phyloP scores from a whole-genome alignment of 2,329 filamentous ascomycete species.

The Xylaria sp. region DNA sequence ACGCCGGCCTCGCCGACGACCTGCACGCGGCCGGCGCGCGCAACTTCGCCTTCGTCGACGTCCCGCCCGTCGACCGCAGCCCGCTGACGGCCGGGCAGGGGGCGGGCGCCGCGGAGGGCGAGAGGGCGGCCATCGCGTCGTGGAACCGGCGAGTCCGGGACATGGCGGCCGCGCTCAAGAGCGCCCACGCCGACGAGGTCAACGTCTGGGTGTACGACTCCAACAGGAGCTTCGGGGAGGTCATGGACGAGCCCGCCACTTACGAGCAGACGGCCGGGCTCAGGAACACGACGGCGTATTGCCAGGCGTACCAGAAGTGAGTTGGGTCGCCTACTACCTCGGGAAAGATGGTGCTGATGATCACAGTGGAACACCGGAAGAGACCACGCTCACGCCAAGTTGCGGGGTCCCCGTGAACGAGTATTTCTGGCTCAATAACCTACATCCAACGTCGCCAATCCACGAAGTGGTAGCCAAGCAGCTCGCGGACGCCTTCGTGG shows the following conservation, averaged over 20 bases:
- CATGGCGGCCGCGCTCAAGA: constrained; percentile 46
- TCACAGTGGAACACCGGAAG: constrained; percentile 47
- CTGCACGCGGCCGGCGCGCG: constrained; percentile 57
- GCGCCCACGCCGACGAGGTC: constrained; percentile 40
- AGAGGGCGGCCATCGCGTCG: constrained; percentile 49
- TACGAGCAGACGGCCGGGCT: constrained; percentile 53
- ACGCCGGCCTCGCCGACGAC: constrained; percentile 44
- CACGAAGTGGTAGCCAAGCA: constrained; percentile 61
- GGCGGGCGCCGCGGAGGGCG: constrained; percentile 34
- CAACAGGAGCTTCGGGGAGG: constrained; percentile 51
- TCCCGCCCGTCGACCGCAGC: constrained; percentile 59
- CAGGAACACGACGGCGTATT: constrained; percentile 60
- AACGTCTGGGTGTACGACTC: constrained; percentile 59
- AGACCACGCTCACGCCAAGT: constrained; percentile 44
- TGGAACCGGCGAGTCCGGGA: constrained; percentile 53
- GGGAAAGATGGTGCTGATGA: constrained; percentile 14
- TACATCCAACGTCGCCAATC: constrained; percentile 67
- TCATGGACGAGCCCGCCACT: constrained; percentile 54
- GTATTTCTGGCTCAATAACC: constrained; percentile 66
- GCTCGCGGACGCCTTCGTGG: constrained; percentile 44
- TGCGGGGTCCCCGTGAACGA: constrained; percentile 61
- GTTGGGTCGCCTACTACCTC: constrained; percentile 22
- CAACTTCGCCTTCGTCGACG: constrained; percentile 62
- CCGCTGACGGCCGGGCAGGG: constrained; percentile 50
- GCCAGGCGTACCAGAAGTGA: constrained; percentile 57